These are phyloP conservation scores for Coemansia sp. DNA, from an alignment of 192 early-diverging fungal species.

Conservation along the genomic window DNA sequence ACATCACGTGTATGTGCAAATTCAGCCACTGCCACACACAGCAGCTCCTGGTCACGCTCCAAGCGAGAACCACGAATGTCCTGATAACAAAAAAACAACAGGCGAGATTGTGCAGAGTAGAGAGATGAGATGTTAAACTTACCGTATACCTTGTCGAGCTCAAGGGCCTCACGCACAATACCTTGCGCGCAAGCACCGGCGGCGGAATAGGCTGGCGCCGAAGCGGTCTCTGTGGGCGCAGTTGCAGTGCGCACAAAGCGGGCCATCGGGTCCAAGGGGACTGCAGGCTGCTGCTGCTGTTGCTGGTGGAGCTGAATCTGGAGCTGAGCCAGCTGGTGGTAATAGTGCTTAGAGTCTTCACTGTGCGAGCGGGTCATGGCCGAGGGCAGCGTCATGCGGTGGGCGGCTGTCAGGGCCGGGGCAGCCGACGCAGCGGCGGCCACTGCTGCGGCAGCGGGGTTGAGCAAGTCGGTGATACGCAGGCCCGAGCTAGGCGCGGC, in stretches of 20 bases:
- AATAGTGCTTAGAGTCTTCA: constrained; percentile 43
- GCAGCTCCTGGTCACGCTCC: not conserved
- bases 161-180: constrained; percentile 49
- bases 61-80: not conserved
- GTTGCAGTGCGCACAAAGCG: constrained; percentile 43
- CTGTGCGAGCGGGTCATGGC: constrained; percentile 39
- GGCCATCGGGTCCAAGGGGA: constrained; percentile 15
- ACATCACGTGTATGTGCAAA: constrained; percentile 34
- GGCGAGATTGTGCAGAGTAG: not conserved
- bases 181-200: constrained; percentile 31
- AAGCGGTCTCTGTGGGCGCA: constrained; percentile 26
- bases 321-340: constrained; percentile 39
- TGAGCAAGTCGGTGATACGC: constrained; percentile 55
- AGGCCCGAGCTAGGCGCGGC: constrained; percentile 20
- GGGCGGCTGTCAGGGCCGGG: constrained; percentile 29
- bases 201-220: not conserved
- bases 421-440: constrained; percentile 15
- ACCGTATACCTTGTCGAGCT: constrained; percentile 57
- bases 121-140: constrained; percentile 22
- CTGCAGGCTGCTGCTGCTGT: constrained; percentile 25
- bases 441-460: constrained; percentile 29
- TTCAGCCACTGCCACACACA: constrained; percentile 32
- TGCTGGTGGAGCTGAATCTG: constrained; percentile 34
- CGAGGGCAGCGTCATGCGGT: constrained; percentile 45
- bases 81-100: not conserved